Percentiles rank a stretch among this genome's conserved stretches.
phyloP scores from a whole-genome alignment of 1,284 basidiomycete genomes.

The Boletus nobilissimus region DNA sequence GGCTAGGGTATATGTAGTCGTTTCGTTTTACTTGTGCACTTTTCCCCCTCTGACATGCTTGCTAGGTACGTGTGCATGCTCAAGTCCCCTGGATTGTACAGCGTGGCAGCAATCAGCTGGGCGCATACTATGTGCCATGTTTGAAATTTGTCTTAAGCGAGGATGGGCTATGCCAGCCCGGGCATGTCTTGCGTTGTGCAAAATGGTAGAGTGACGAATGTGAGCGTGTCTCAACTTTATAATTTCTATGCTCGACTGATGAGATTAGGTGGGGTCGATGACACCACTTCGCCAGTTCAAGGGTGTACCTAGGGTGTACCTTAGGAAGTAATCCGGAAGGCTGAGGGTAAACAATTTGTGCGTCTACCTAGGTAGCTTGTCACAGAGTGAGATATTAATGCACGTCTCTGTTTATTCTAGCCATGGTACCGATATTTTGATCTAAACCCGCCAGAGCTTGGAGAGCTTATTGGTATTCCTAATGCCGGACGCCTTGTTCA shows the following conservation, averaged over 20 bases:
- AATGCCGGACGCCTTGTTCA: constrained; percentile 93
- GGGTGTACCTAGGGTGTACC: constrained; percentile 84
- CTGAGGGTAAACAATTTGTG: constrained; percentile 97
- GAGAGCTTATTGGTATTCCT: constrained; percentile 93
- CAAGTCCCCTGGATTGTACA: constrained; percentile 88
- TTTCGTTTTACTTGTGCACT: constrained; percentile 9
- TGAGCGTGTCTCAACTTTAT: constrained; percentile 46
- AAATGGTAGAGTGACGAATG: constrained; percentile 96
- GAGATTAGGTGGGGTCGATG: constrained; percentile 90
- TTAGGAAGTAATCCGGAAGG: constrained; percentile 87
- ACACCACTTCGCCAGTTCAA: constrained; percentile 97
- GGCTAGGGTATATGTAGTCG: constrained; percentile 95
- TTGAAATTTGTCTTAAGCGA: constrained; percentile 97
- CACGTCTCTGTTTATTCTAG: constrained; percentile 49
- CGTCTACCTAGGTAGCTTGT: constrained; percentile 44
- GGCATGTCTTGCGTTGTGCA: constrained; percentile 92
- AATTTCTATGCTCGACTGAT: constrained; percentile 4
- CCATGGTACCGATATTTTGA: constrained; percentile 98
- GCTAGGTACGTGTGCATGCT: constrained; percentile 94
- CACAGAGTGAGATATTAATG: not conserved
- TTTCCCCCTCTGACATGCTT: constrained; percentile 39
- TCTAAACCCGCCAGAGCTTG: constrained; percentile 85
- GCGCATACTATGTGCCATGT: constrained; percentile 95
- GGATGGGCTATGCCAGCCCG: constrained; percentile 98
- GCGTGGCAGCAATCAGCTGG: constrained; percentile 88